A percentile compares a stretch with the other conserved stretches of the same genome.
Conservation (phyloP, 2,329 filamentous ascomycete species). For the Penicillium sp. region DNA sequence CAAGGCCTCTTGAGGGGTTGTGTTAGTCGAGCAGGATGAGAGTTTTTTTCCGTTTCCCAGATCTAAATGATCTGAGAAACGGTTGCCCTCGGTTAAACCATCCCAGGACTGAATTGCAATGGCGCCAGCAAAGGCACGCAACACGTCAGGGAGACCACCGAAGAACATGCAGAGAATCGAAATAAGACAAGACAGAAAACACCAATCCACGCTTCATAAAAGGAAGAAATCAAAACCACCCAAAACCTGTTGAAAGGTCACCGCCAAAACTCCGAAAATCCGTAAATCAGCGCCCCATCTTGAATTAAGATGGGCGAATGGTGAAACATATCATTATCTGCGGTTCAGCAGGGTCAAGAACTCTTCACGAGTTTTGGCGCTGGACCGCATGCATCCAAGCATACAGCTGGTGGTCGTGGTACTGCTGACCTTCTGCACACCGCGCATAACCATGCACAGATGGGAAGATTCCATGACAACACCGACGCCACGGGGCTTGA, state of each 20-base stretch:
- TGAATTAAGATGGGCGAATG: slow-evolving; percentile 21
- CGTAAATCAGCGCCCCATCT: slow-evolving; percentile 27
- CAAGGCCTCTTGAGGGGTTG: slow-evolving; percentile 10
- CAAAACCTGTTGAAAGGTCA: slow-evolving; percentile 46
- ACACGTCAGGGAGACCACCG: background rate
- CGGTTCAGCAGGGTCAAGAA: slow-evolving; percentile 80
- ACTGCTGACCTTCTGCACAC: slow-evolving; percentile 87
- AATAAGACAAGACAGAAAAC: slow-evolving; percentile 20
- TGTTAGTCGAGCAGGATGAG: slow-evolving; percentile 11
- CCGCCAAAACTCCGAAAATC: slow-evolving; percentile 38
- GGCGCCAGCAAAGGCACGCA: background rate
- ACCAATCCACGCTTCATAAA: slow-evolving; percentile 25
- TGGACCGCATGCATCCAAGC: slow-evolving; percentile 90
- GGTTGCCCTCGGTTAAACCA: background rate
- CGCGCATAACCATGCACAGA: slow-evolving; percentile 98
- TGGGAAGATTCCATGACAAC: slow-evolving; percentile 98
- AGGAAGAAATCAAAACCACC: slow-evolving; percentile 25
- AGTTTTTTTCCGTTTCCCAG: slow-evolving; percentile 1
- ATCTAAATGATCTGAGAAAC: background rate
- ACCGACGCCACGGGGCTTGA: slow-evolving; percentile 91
- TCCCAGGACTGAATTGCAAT: background rate
- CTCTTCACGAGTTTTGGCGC: slow-evolving; percentile 92
- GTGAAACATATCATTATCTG: slow-evolving; percentile 33
- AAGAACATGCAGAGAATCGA: slow-evolving; percentile 15
- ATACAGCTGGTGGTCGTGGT: slow-evolving; percentile 96